These are phyloP conservation scores for Cyberlindnera misumaiensis DNA, from an alignment of 805 yeast genomes.

Conservation along the genomic window DNA sequence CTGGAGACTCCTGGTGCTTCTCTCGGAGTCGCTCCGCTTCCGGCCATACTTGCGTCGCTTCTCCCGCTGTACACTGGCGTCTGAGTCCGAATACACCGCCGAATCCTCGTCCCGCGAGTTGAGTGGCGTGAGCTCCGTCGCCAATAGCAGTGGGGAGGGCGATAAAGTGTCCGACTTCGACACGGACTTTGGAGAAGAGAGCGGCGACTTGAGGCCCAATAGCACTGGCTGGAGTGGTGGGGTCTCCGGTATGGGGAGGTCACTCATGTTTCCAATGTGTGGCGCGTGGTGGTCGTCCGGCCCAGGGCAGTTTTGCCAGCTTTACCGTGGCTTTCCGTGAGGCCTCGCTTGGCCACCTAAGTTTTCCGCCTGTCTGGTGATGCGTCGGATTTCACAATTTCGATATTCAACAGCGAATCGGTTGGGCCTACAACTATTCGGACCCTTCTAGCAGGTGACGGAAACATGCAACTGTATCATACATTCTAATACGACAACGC, in stretches of 20 bases:
- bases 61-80: constrained; percentile 21
- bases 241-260: background rate
- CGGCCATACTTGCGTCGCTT: constrained; percentile 4
- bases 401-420: too few relatives aligned
- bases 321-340: too few relatives aligned
- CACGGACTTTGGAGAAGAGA: background rate
- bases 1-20: constrained; percentile 16
- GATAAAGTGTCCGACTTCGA: background rate
- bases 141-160: constrained; percentile 20
- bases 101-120: constrained; percentile 25
- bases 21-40: constrained; percentile 13
- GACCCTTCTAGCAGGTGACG: too few relatives aligned
- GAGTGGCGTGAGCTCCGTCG: constrained; percentile 21
- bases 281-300: too few relatives aligned
- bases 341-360: too few relatives aligned
- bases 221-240: background rate
- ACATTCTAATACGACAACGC: constrained; percentile 1
- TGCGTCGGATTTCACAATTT: too few relatives aligned
- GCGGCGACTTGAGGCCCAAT: constrained; percentile 1
- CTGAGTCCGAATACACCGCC: constrained; percentile 25
- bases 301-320: too few relatives aligned
- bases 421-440: too few relatives aligned
- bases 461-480: too few relatives aligned
- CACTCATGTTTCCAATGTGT: too few relatives aligned
- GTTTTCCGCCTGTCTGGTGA: too few relatives aligned